These are phyloP conservation scores for Rhinocladiella mackenziei DNA, from an alignment of 2,329 filamentous ascomycete genomes.

Conservation along the genomic window DNA sequence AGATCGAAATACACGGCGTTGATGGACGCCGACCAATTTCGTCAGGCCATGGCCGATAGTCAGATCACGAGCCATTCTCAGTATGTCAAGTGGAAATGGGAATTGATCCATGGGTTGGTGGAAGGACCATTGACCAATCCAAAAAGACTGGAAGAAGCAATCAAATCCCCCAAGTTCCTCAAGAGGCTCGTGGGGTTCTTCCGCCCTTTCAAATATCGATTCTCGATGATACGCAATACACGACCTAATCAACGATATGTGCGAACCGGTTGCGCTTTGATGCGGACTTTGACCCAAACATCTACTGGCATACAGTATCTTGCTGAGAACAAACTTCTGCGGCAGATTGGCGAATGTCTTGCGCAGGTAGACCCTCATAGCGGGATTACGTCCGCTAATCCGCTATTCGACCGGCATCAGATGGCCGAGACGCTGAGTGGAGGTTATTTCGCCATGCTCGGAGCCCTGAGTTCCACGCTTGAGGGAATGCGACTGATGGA, in stretches of 20 bases:
- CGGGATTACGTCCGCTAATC: constrained; percentile 64
- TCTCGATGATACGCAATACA: constrained; percentile 83
- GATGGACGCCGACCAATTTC: constrained; percentile 62
- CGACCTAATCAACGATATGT: constrained; percentile 94
- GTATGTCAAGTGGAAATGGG: constrained; percentile 96
- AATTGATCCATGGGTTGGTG: constrained; percentile 81
- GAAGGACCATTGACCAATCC: constrained; percentile 88
- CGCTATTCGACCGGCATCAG: constrained; percentile 81
- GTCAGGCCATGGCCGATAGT: constrained; percentile 63
- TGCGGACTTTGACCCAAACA: constrained; percentile 81
- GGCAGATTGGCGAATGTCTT: constrained; percentile 91
- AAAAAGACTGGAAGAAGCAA: constrained; percentile 87
- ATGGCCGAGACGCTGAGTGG: constrained; percentile 82
- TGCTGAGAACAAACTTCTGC: constrained; percentile 83
- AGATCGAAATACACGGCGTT: constrained; percentile 57
- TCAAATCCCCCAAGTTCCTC: constrained; percentile 92
- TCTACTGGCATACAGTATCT: constrained; percentile 80
- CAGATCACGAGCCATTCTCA: constrained; percentile 85
- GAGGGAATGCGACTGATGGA: constrained; percentile 87
- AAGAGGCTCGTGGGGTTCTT: constrained; percentile 94
- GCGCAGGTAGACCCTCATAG: constrained; percentile 88
- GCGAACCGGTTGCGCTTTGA: constrained; percentile 78
- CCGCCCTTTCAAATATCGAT: constrained; percentile 92
- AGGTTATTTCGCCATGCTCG: constrained; percentile 91
- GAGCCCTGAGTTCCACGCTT: constrained; percentile 74